Percentiles rank a stretch among this genome's conserved stretches.
These are phyloP conservation scores for Trichoderma simmonsii DNA, from an alignment of 2,329 filamentous ascomycete species.

Conservation along the genomic window DNA sequence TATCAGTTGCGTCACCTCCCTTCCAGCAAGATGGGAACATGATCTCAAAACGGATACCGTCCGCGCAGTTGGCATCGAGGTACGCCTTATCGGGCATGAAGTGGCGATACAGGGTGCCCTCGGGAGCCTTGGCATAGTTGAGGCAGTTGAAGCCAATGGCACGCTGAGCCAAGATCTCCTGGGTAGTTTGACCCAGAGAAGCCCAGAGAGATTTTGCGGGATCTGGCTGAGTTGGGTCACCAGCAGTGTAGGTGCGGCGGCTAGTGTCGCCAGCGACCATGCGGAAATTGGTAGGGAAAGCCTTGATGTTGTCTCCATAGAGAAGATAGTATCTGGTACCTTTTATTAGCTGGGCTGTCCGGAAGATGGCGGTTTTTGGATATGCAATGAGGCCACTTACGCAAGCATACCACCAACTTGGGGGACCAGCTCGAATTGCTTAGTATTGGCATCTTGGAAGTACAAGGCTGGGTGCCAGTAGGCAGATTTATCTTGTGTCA, in stretches of 20 bases:
- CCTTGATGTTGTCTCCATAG: slow-evolving; percentile 59
- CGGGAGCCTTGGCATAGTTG: slow-evolving; percentile 66
- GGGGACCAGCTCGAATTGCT: slow-evolving; percentile 64
- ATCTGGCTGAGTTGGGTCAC: slow-evolving; percentile 63
- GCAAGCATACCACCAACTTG: slow-evolving; percentile 82
- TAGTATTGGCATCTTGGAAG: slow-evolving; percentile 65
- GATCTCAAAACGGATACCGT: slow-evolving; percentile 78
- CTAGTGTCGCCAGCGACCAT: slow-evolving; percentile 76
- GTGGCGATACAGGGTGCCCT: slow-evolving; percentile 77
- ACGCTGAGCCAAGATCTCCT: slow-evolving; percentile 70
- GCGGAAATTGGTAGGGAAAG: slow-evolving; percentile 73
- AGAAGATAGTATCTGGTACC: slow-evolving; percentile 77
- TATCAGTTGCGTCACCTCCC: slow-evolving; percentile 60
- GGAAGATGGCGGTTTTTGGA: not conserved
- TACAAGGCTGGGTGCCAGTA: slow-evolving; percentile 84
- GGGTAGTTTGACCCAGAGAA: slow-evolving; percentile 58
- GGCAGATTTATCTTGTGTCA: slow-evolving; percentile 78
- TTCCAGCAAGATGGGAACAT: slow-evolving; percentile 93
- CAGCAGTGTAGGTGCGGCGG: slow-evolving; percentile 66
- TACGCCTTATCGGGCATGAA: slow-evolving; percentile 75
- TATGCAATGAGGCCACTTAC: slow-evolving; percentile 49
- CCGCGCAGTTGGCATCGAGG: slow-evolving; percentile 75
- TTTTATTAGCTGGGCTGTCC: not conserved
- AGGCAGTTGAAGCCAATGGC: slow-evolving; percentile 94
- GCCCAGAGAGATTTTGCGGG: slow-evolving; percentile 69